A percentile compares a stretch with the other conserved stretches of the same genome.
These are phyloP conservation scores for Cyberlindnera americana DNA, from an alignment of 805 yeast species.

Conservation along the genomic window DNA sequence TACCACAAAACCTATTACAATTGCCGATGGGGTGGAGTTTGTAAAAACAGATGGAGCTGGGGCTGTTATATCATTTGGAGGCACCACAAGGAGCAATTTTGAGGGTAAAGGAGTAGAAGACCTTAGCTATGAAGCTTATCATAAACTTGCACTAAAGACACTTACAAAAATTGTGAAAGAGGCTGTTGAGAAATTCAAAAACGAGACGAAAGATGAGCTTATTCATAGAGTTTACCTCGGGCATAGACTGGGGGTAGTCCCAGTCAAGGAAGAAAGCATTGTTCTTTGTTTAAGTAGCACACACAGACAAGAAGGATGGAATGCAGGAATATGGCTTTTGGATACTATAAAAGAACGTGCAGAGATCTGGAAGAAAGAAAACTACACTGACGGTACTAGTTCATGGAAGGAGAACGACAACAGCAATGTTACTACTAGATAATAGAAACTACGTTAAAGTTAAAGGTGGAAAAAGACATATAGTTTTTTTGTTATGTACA, in stretches of 20 bases:
- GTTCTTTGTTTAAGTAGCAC: conserved; percentile 41
- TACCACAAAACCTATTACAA: conserved; percentile 22
- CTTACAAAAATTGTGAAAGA: conserved; percentile 33
- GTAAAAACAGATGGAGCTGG: conserved; percentile 44
- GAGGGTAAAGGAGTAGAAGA: conserved; percentile 37
- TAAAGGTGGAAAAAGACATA: background rate
- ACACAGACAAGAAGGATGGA: conserved; percentile 48
- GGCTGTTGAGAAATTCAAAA: conserved; percentile 29
- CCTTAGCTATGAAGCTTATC: conserved; percentile 45
- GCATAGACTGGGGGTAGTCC: conserved; percentile 47
- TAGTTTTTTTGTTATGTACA: background rate
- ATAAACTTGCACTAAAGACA: conserved; percentile 38
- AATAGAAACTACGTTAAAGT: background rate
- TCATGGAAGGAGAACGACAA: conserved; percentile 44
- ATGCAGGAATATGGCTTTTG: conserved; percentile 40
- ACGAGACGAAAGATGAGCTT: conserved; percentile 15
- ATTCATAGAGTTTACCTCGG: conserved; percentile 38
- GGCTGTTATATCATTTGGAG: conserved; percentile 47
- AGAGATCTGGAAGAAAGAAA: conserved; percentile 52
- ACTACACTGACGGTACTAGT: conserved; percentile 37
- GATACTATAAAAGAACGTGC: conserved; percentile 41
- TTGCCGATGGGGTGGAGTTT: conserved; percentile 30
- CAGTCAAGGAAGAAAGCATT: conserved; percentile 44
- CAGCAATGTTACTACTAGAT: conserved; percentile 12
- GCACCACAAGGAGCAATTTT: conserved; percentile 45